Evolutionary conservation across 2,329 filamentous ascomycete species (phyloP), one percentile per base, ranked within the genome.

Genomic region (Clarireedia paspali): DNA sequence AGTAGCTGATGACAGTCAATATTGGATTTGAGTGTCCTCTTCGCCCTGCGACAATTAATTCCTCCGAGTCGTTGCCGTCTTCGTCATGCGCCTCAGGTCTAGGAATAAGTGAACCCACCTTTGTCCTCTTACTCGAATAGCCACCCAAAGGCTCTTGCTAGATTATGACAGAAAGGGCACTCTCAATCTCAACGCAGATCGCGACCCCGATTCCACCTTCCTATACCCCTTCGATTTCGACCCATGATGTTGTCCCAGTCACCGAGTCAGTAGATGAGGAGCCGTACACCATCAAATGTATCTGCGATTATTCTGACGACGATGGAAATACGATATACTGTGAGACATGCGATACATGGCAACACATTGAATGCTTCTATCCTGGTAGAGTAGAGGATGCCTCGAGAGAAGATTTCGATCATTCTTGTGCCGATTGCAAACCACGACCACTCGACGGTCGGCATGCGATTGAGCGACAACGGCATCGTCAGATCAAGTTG

Each of bases 251-350:
- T 62, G 63, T 56, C 42, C 56, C 59, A 42, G 57, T 63, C 52
- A 71, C 72, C 63, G 79, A 85, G 72, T 70, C 73, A 56, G 73
- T 70, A 67, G 83, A 85, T 61, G 88, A 91, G 73, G 88, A 92
- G 72, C 87, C 87, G 17, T 95, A 95, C 72, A 95, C 89, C 58
- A 96, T 97, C 76, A 96, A 95, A 78, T 99, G 94, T 81, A 95
- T 97, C 66, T 99, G 94, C 75, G 85, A 85, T 71, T 96, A 88
- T 73, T 77, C 84, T 71, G 91, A 95, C 76, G 94, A 99, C 78
- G 94, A 99, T 77, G 94, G 94, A 73, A 92, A 89, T 73, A 99
- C 94, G 58, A 95, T 99, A 60, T 90, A 91, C 73, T 99, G 94
- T 78, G 94, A 97, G 70, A 83, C 80, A 57, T 99, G 94, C 78